Conservation (phyloP, 306 rosid genomes). For the Castanea sativa region DNA sequence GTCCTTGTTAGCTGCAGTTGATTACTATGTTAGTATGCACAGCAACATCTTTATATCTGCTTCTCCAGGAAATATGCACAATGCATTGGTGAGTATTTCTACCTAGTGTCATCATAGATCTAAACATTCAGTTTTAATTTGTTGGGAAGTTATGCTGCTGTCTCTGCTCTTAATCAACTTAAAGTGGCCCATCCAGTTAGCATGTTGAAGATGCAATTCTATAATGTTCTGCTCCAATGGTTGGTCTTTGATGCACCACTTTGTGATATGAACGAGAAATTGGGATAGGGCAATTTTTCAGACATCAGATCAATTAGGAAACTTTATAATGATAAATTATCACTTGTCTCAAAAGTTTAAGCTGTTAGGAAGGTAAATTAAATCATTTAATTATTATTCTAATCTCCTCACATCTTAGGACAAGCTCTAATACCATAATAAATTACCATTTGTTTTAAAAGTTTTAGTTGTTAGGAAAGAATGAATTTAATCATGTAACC, state of each 20-base stretch:
- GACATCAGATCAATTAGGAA: neutral
- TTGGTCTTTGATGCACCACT: neutral
- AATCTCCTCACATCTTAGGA: no score
- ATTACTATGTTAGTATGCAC: constrained; percentile 87
- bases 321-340: neutral
- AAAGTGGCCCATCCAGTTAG: neutral
- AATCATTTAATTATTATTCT: no score
- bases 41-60: constrained; percentile 93
- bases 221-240: neutral
- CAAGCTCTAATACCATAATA: no score
- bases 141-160: constrained; percentile 1
- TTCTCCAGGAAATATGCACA: constrained; percentile 99
- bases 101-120: neutral
- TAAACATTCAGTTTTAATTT: neutral
- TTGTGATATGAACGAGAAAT: neutral
- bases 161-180: neutral
- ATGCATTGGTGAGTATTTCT: constrained; percentile 80
- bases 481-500: no score
- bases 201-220: neutral
- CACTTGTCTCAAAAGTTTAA: no score
- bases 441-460: no score
- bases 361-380: no score
- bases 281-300: neutral
- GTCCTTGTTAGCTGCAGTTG: constrained; percentile 90
- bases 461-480: no score